Conservation (phyloP, 1,139 yeast genomes). For the Lodderomyces theae region DNA sequence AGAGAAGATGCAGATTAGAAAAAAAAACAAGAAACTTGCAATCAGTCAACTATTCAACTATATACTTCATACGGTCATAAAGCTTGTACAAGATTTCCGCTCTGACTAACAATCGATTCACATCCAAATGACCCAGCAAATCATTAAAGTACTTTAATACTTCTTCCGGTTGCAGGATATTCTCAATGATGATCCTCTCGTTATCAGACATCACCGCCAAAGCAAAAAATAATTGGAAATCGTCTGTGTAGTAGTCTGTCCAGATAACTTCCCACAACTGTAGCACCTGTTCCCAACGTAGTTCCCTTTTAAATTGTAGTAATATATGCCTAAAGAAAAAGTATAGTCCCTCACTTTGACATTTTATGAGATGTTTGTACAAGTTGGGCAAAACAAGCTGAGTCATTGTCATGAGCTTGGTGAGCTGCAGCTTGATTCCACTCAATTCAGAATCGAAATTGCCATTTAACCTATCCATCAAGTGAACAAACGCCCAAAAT, state of each 20-base stretch:
- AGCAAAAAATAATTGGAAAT: constrained; percentile 83
- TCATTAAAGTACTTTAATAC: constrained; percentile 92
- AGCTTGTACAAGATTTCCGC: constrained; percentile 79
- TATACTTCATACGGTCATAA: constrained; percentile 73
- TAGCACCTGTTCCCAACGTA: constrained; percentile 74
- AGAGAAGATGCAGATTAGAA: no score
- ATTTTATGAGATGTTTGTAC: constrained; percentile 76
- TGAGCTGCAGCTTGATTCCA: constrained; percentile 89
- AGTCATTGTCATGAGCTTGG: constrained; percentile 74
- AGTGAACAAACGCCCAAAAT: constrained; percentile 84
- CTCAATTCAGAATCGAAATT: constrained; percentile 88
- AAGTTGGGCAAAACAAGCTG: constrained; percentile 86
- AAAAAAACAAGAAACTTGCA: no score
- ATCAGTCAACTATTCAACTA: no score
- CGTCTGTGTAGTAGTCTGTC: constrained; percentile 84
- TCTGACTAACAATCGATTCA: constrained; percentile 72
- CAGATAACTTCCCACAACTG: constrained; percentile 88
- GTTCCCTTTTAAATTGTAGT: constrained; percentile 94
- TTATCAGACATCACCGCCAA: constrained; percentile 84
- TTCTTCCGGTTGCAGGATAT: constrained; percentile 79
- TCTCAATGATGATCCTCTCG: constrained; percentile 72
- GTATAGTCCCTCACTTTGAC: constrained; percentile 86
- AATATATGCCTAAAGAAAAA: constrained; percentile 92
- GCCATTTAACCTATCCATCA: constrained; percentile 95
- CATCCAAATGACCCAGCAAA: constrained; percentile 68